Base-by-base conservation (phyloP, 768 basidiomycete genomes). In the Tricholoma sp. region DNA sequence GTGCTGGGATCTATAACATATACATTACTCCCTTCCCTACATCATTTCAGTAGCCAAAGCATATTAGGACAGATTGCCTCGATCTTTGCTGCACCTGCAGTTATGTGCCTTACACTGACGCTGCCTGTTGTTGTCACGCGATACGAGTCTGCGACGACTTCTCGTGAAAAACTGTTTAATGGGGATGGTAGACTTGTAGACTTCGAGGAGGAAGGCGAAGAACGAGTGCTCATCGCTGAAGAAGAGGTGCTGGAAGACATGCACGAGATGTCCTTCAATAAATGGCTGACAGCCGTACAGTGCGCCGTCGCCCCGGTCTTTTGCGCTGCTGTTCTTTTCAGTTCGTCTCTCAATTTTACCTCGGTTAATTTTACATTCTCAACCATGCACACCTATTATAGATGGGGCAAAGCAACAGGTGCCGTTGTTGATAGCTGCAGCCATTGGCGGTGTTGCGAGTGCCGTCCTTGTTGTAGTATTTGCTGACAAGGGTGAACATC, bases 221-320 rank as follows among this genome's bases (percentile, higher is more conserved):
- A 86, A 68, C 74, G 86, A 17, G 75, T 80, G 7, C 70, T 90
- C 31, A 80, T 89, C 37, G 90, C 89, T 1, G 89, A 89, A 57
- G 86, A 89, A 48, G 86, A 85, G 57, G 78, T 87, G 7, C 74
- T 85, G 59, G 84, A 89, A 62, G 86, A 86, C 18, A 69, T 87
- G 62, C 84, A 88, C 55, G 83, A 85, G 45, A 69, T 85, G 50
- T 59, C 70, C 58, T 88, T 85, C 66, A 88, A 84, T 67, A 89
- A 93, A 70, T 93, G 88, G 85, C 72, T 98, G 36, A 91, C 86
- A 69, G 88, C 90, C 18, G 76, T 78, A 3, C 96, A 99, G 63
- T 96, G 91, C 69, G 73, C 84, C 3, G 67, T 91, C 2, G 94
- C 91, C 0, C 94, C 96, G 0, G 56, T 91, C 52, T 93, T 95